Evolutionary conservation across 1,284 basidiomycete species (phyloP), one percentile per base, ranked within the genome.

Genomic region (Malassezia psittaci): DNA sequence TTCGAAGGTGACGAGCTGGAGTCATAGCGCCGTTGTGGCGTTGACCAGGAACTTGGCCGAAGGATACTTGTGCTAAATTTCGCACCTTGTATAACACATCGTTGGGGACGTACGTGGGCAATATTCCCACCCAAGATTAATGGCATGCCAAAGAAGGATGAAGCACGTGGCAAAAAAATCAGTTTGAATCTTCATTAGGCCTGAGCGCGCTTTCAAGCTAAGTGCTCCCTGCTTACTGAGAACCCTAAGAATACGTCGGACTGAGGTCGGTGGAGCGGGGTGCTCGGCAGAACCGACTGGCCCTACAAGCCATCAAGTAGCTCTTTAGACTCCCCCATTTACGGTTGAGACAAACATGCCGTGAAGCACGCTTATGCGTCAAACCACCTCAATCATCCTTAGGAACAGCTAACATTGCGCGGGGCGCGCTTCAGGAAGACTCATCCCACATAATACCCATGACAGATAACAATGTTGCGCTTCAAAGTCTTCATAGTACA

Each of bases 181-280:
- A 51, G 55, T 57, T 57, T 57, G 55, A 52, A 37, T 16, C 54
- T 41, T 52, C 21, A 52, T 15, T 29, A 57, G 50, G 33, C 51
- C 50, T 52, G 45, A 35, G 55, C 55, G 55, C 55, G 55, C 55
- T 57, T 57, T 57, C 50, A 57, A 57, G 55, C 55, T 52, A 51
- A n/a, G 39, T 52, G 55, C 55, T 57, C 55, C 55, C 55, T 57
- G 55, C 55, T 21, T 49, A 39, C 51, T 51, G 44, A 52, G 19
- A 42, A 44, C 50, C 55, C 55, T 41, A 52, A 45, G 41, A 51
- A 57, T 52, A 57, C 55, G 55, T 57, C 33, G 29, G 55, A 49
- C 40, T 51, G 55, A 57, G 55, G 55, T 51, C 55, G 55, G 45
- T 57, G 34, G 51, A 52, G 55, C 41, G 55, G 55, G 44, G 39